Evolutionary conservation across 768 basidiomycete species (phyloP), one percentile per base, ranked within the genome.

Genomic region (Podaxis sp.): DNA sequence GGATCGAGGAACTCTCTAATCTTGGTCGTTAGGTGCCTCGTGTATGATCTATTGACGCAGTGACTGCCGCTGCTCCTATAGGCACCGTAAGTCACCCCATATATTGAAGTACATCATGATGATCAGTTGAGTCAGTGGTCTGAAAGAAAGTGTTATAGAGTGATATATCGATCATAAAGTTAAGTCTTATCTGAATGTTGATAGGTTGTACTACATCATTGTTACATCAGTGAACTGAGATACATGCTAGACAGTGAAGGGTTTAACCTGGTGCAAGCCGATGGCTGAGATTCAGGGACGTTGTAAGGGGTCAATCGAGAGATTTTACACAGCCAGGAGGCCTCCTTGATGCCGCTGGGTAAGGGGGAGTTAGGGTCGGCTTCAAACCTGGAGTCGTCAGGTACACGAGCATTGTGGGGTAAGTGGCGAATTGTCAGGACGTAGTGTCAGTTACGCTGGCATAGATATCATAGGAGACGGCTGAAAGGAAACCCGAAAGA

Each of bases 91-190:
- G n/a, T 9, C n/a, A 46, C n/a, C n/a, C 43, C 43, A 37, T 33
- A 13, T 19, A n/a, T 36, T 24, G 27, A 29, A 29, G 29, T 37
- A 15, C 27, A 58, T 47, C 43, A 37, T 50, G 57, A 37, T 50
- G 22, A 27, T 51, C 50, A 59, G 5, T 52, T 25, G 33, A 25
- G 58, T 13, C 29, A 12, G 57, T 4, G 0, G 43, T 37, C 51
- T 59, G 58, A 52, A 43, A 54, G 51, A 33, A 61, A 55, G 11
- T 55, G 19, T 15, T 46, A 12, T 15, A 22, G 41, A 29, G n/a
- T 19, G 24, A 53, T 55, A 55, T 33, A 33, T 33, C 29, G 52
- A 61, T 61, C 60, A 61, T 55, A 40, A 50, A 55, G 41, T 55
- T 27, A n/a, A n/a, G 17, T 46, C n/a, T n/a, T 19, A 6, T 46